Conservation (phyloP, 805 yeast genomes). For the Wickerhamiella hasegawae region DNA sequence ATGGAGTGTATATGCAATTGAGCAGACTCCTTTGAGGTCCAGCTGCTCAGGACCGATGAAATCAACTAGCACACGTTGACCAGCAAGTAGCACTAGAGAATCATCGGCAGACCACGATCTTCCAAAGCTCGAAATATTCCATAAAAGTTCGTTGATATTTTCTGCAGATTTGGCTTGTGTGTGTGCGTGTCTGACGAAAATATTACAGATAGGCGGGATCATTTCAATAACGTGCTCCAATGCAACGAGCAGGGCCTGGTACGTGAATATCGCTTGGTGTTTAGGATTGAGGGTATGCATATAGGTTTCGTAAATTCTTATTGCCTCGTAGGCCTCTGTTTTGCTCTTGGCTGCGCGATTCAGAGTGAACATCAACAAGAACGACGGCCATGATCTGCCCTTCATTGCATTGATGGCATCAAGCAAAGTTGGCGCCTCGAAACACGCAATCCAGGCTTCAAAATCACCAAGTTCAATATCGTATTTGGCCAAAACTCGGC, state of each 20-base stretch:
- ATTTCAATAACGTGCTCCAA: conserved; percentile 12
- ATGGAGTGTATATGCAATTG: conserved; percentile 13
- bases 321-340: conserved; percentile 13
- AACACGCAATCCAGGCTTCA: background rate
- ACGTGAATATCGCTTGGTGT: conserved; percentile 10
- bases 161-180: conserved; percentile 1
- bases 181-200: conserved; percentile 9
- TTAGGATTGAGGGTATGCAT: conserved; percentile 2
- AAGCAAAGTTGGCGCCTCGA: conserved; percentile 7
- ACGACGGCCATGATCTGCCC: conserved; percentile 16
- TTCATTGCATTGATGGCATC: conserved; percentile 12
- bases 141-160: conserved; percentile 16
- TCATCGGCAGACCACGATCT: conserved; percentile 12
- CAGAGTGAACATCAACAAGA: conserved; percentile 15
- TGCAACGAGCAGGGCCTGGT: conserved; percentile 10
- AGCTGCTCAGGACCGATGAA: conserved; percentile 9
- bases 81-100: conserved; percentile 11
- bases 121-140: conserved; percentile 18
- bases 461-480: background rate
- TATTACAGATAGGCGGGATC: conserved; percentile 13
- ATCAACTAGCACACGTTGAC: conserved; percentile 13
- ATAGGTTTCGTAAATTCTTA: conserved; percentile 10
- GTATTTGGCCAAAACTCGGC: background rate
- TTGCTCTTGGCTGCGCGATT: conserved; percentile 12
- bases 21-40: conserved; percentile 19